Evolutionary conservation across 2,329 filamentous ascomycete genomes (phyloP).

Genomic region (Sporothrix euskadiensis): DNA sequence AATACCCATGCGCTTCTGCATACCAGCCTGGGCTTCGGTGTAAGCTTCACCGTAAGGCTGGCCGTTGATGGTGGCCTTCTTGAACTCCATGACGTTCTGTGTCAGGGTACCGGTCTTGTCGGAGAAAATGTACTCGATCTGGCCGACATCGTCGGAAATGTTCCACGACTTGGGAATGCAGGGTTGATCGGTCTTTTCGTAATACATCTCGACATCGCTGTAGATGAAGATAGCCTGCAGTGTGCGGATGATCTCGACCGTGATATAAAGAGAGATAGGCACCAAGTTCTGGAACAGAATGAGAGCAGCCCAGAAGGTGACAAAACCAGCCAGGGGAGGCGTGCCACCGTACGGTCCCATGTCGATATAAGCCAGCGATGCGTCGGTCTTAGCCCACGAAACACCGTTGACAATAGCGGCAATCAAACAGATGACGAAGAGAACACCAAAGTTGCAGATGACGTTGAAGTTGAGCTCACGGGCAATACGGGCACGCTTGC

Average conservation of each 20-base stretch:
- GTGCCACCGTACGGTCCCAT: constrained; percentile 77
- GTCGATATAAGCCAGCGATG: constrained; percentile 80
- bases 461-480: constrained; percentile 97
- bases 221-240: constrained; percentile 97
- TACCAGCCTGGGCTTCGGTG: constrained; percentile 92
- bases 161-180: constrained; percentile 99
- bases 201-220: constrained; percentile 95
- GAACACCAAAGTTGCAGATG: constrained; percentile 89
- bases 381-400: constrained; percentile 72
- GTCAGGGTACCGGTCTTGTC: constrained; percentile 37
- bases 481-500: constrained; percentile 86
- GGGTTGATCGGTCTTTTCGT: constrained; percentile 88
- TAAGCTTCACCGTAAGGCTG: constrained; percentile 95
- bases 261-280: constrained; percentile 96
- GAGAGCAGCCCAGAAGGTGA: constrained; percentile 93
- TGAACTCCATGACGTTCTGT: constrained; percentile 75
- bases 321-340: constrained; percentile 80
- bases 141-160: constrained; percentile 94
- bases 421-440: constrained; percentile 86
- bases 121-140: constrained; percentile 94
- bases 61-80: constrained; percentile 96
- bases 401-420: constrained; percentile 82
- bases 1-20: constrained; percentile 88
- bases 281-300: constrained; percentile 99
- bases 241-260: constrained; percentile 90